phyloP scores from a whole-genome alignment of 352 stramenopile species.

The Globisporangium lucens region DNA sequence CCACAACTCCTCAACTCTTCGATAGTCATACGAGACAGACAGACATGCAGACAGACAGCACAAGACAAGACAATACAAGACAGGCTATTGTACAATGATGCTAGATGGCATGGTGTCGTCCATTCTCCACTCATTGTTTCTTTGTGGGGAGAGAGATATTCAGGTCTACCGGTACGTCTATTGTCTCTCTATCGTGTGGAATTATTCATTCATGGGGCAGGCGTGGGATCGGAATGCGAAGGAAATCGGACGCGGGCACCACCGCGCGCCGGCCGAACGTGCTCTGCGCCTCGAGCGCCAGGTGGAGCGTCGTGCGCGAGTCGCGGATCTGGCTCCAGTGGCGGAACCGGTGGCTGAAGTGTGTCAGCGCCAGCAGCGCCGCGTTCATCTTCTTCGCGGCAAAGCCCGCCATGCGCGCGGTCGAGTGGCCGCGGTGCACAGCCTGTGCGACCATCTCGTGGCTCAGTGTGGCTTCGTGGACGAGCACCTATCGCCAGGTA shows the following conservation, averaged over 20 bases:
- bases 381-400: constrained; percentile 75
- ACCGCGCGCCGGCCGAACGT: constrained; percentile 65
- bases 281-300: constrained; percentile 62
- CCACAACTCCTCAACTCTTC: not conserved
- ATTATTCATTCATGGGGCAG: constrained; percentile 22
- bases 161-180: not conserved
- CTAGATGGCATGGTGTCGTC: not conserved
- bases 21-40: not conserved
- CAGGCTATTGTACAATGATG: constrained; percentile 6
- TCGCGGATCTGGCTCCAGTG: constrained; percentile 46
- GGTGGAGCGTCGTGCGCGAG: constrained; percentile 56
- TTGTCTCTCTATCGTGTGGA: not conserved
- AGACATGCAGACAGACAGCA: not conserved
- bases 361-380: constrained; percentile 72
- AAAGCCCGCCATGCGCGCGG: constrained; percentile 70
- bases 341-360: constrained; percentile 85
- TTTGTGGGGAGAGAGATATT: not conserved
- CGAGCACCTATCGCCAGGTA: constrained; percentile 52
- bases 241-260: constrained; percentile 72
- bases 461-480: constrained; percentile 82
- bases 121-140: not conserved
- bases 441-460: constrained; percentile 73
- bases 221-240: constrained; percentile 72
- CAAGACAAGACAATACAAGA: not conserved
- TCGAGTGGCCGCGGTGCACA: constrained; percentile 74